Evolutionary conservation across 805 yeast species (phyloP), one percentile per base, ranked within the genome.

Genomic region (Cyberlindnera subsufficiens): DNA sequence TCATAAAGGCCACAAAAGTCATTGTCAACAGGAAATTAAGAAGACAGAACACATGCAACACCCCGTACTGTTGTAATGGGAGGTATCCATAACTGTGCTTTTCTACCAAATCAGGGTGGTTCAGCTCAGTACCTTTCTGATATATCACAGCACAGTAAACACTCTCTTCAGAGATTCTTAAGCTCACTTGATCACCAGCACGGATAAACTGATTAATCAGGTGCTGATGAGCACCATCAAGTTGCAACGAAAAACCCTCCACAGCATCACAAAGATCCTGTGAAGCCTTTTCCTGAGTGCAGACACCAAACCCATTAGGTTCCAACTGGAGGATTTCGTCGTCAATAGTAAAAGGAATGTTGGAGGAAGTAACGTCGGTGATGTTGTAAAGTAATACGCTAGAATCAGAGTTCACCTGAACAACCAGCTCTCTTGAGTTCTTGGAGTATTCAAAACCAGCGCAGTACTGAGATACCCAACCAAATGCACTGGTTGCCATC

Each of bases 381-480:
- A 44, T 20, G 30, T 46, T 44, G 40, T 44, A 51, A 4, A 51
- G 13, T 16, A 51, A 36, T n/a, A 47, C 40, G 8, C 43, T 35
- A 5, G 44, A 38, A 37, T 47, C 44, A 1, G 16, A 32, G 14
- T 25, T 37, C 10, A 11, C 9, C 25, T 36, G 32, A 9, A 32
- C 10, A 14, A 32, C 33, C 25, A 37, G 18, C 9, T 20, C 29
- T 18, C 32, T 37, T 13, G 5, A n/a, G 13, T 39, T 20, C 13
- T 32, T 31, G 17, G 41, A 32, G 29, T 13, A 25, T 33, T 45
- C 49, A 22, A 45, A 45, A 16, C 42, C 42, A n/a, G 35, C n/a
- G 11, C 49, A 45, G 9, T 32, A 30, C 35, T 42, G 43, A 27
- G 32, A 10, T 13, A 42, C 43, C 10, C 42, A 44, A 13, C 35